Conservation (phyloP, 2,329 filamentous ascomycete species). For the Neopestalotiopsis clavispora region DNA sequence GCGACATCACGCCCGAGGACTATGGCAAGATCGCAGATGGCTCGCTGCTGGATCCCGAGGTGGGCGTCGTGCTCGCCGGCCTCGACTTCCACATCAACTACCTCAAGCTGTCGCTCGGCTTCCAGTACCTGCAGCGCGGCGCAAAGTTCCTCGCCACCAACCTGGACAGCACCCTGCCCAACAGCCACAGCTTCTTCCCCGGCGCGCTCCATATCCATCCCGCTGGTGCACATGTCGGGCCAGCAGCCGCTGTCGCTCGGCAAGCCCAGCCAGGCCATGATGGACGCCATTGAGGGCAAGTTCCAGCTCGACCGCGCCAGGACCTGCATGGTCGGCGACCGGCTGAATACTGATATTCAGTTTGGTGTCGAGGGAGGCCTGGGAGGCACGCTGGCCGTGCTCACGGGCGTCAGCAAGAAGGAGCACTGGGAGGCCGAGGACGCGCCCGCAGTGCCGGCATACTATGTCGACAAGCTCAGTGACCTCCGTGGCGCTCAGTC, state of each 20-base stretch:
- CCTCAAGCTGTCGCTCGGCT: conserved; percentile 83
- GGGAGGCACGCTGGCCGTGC: conserved; percentile 87
- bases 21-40: conserved; percentile 79
- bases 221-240: conserved; percentile 74
- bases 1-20: conserved; percentile 81
- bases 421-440: conserved; percentile 78
- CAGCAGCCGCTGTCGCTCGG: conserved; percentile 79
- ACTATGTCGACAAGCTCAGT: conserved; percentile 83
- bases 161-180: conserved; percentile 86
- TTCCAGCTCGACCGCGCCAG: conserved; percentile 83
- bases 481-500: conserved; percentile 62
- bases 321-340: conserved; percentile 95
- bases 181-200: conserved; percentile 82
- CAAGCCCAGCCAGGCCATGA: conserved; percentile 98
- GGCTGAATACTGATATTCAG: conserved; percentile 92
- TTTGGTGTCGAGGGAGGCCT: conserved; percentile 92
- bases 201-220: conserved; percentile 84
- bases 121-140: conserved; percentile 83
- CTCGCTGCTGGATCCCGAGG: conserved; percentile 80
- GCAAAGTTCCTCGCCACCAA: conserved; percentile 94
- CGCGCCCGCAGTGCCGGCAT: conserved; percentile 73
- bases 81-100: conserved; percentile 97
- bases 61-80: conserved; percentile 87
- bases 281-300: conserved; percentile 97
- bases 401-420: conserved; percentile 88